Evolutionary conservation across 2,329 filamentous ascomycete genomes (phyloP), one percentile per base, ranked within the genome.

Genomic region (Alternaria incomplexa): DNA sequence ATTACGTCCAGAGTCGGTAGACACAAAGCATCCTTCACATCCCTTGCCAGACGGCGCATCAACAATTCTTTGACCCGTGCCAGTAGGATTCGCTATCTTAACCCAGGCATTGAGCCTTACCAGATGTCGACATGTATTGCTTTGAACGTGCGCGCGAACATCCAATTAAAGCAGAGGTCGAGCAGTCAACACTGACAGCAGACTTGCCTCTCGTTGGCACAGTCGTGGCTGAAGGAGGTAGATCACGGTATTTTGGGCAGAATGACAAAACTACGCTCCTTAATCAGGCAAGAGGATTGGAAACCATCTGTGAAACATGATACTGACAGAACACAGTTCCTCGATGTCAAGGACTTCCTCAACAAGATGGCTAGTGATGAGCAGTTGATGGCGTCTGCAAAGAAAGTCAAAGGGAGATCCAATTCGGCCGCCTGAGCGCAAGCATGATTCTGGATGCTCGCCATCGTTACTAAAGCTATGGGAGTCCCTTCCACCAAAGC

Each of bases 191-290:
- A 12, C 26, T 54, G 23, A 20, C 52, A 7, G 58, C 36, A 3
- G 2, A 6, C 47, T 56, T 44, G 32, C 62, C 40, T 52, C 40
- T 68, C 3, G 61, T 68, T 20, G 70, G 70, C 3, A 69, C 63
- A 3, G 62, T 73, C n/a, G 63, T 70, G 5, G 64, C 71, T 6
- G 70, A 73, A 28, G 68, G 67, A 1, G 61, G 45, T 17, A 61
- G 66, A 36, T 69, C 69, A 10, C 56, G 65, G 4, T 72, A 69
- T 36, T 61, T 66, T 48, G 70, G 71, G 5, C 70, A 71, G 17
- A 72, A 70, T 55, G 67, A 71, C 50, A 57, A 65, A 40, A 55
- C 59, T 10, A 72, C 69, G 6, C 56, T 73, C 22, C 61, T 73
- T 13, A 71, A 73, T 20, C 70, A 73, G 66, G 71, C 71, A 67